Conservation (phyloP, 2,329 filamentous ascomycete genomes). For the Torrubiellomyces zombiae region DNA sequence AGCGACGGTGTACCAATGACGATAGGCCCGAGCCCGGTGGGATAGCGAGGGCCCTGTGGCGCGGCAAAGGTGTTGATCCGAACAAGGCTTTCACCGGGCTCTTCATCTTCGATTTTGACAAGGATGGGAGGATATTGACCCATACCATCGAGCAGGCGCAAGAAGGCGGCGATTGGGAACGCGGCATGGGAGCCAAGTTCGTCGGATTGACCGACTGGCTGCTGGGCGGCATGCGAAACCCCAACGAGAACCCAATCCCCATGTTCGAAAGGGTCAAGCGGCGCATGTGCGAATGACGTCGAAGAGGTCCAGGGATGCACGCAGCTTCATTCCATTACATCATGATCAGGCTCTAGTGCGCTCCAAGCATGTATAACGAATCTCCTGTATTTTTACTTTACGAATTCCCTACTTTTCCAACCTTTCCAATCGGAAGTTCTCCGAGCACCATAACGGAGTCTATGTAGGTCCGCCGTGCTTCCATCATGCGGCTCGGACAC, state of each 20-base stretch:
- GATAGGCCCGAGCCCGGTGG: conserved; percentile 17
- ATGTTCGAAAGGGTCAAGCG: conserved; percentile 17
- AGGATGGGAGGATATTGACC: conserved; percentile 63
- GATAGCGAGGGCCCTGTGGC: conserved; percentile 25
- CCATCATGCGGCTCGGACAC: no score
- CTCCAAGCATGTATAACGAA: no score
- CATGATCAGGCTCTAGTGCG: no score
- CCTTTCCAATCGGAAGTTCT: no score
- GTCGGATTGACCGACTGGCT: conserved; percentile 92
- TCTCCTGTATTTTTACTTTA: no score
- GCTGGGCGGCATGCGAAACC: conserved; percentile 49
- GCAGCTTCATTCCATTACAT: no score
- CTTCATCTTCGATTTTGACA: conserved; percentile 92
- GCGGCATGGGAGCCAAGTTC: conserved; percentile 62
- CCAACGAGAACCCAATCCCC: conserved; percentile 16
- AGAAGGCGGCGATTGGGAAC: conserved; percentile 68
- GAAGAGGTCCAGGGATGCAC: not conserved
- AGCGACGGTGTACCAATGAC: conserved; percentile 10
- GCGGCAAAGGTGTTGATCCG: conserved; percentile 25
- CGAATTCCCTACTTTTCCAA: no score
- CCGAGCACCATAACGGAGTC: no score
- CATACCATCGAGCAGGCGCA: conserved; percentile 93
- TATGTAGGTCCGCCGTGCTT: no score
- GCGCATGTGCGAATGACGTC: conserved; percentile 3
- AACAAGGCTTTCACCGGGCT: conserved; percentile 73